Evolutionary conservation across 306 rosid species (phyloP), one percentile per base, ranked within the genome.

Genomic region (Cucurbita ficifolia): DNA sequence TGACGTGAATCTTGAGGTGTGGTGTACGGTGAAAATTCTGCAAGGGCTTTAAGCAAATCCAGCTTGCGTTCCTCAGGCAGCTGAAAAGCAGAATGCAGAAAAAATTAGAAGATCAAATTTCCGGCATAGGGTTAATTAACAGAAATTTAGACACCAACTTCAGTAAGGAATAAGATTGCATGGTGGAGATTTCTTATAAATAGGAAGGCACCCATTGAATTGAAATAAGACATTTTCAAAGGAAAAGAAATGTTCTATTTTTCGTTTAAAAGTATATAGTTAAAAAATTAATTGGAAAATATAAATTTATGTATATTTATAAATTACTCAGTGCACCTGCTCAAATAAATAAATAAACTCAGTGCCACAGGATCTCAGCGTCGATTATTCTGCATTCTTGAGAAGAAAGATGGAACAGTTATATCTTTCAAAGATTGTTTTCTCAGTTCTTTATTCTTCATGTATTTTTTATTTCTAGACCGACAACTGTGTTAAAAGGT

Each of bases 1-100:
- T 89, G 99, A 12, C 99, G 97, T 18, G 99, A 95, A 80, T 95
- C 99, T 82, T 85, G 97, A 12, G 97, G 96, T 4, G 89, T 81
- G 53, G 97, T 86, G 77, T 81, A 95, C 38, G 96, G 97, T 55
- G 99, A 89, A 81, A 91, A 81, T 84, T 95, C 96, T 40, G 99
- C 99, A 71, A 95, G 96, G 77, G 87, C 89, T 85, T 91, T 89
- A 65, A 95, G 97, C 82, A 95, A 83, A 85, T 95, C 96, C 70
- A 89, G 87, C 81, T 92, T 91, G 51, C 96, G 86, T 57, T 95
- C 97, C 81, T 87, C 99, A 52, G 97, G 96, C 79, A 95, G 88
- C 99, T 95, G 87, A 76, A 39, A 75, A 39, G 64, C 40, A 77
- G 40, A 76, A 71, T 21, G 59, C 6, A 68, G 11, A 68, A 45